Base-by-base conservation (phyloP, 1,284 basidiomycete genomes). In the Microbotryomycetes sp. region DNA sequence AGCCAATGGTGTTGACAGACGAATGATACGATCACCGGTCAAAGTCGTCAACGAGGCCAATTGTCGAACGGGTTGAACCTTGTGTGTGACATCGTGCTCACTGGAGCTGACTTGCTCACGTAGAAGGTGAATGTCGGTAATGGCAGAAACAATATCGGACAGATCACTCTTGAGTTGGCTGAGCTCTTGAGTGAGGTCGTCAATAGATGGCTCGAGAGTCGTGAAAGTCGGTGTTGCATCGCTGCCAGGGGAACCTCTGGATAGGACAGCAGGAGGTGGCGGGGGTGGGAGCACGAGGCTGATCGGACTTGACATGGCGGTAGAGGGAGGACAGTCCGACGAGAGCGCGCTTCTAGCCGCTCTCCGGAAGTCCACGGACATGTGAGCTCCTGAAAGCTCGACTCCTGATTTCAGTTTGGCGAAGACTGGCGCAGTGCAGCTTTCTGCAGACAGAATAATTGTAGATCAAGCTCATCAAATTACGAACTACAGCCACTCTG, bases 21-120 rank as follows among this genome's bases (percentile, higher is more conserved):
- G 28, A 6, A 56, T 23, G 47, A 65, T 42, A n/a, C 30, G 15
- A 14, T 28, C 19, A 3, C 59, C 57, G 14, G 55, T 49, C 1
- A 42, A 25, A 19, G 56, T 59, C 9, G 63, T 64, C 28, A 51
- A 22, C 3, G 23, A 4, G 1, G 58, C 9, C 36, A 42, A 42
- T 42, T 42, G 36, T 19, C 19, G 9, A 19, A 9, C 12, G 9
- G 36, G 36, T 12, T 42, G 36, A 42, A 19, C 36, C 36, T 9
- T 42, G 12, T 42, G 12, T 12, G 36, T 12, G 12, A 19, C 36
- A 19, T 42, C 36, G 12, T 42, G 36, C 9, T 12, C 36, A 42
- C 12, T 12, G 19, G 36, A 42, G 12, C 9, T 19, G 36, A 42
- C 12, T 19, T 42, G 36, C 19, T 42, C 36, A 12, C 36, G 36